Evolutionary conservation across 2,329 filamentous ascomycete species (phyloP).

Genomic region (Cladosporium colombiae): DNA sequence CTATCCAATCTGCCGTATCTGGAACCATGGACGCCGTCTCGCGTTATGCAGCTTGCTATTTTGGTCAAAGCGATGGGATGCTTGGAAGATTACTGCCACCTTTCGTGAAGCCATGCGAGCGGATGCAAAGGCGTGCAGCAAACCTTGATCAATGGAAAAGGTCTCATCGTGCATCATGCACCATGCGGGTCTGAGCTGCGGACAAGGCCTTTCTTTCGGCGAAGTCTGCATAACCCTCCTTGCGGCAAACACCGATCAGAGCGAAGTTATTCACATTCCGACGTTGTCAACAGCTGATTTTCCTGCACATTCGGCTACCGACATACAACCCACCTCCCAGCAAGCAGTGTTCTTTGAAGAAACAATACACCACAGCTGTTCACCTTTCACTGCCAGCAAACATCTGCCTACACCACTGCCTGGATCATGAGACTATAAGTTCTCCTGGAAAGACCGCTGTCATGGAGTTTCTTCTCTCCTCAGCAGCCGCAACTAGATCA

Average conservation of each 20-base stretch:
- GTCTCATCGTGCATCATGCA: no score
- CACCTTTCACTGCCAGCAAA: not conserved
- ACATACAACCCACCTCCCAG: not conserved
- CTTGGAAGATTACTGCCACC: no score
- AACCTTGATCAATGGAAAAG: not conserved
- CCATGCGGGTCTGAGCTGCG: no score
- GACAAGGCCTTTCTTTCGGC: no score
- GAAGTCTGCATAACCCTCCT: no score
- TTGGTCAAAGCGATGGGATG: no score
- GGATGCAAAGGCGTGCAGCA: not conserved
- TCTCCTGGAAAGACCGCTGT: not conserved
- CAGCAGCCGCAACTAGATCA: conserved; percentile 13
- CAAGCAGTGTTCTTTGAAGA: not conserved
- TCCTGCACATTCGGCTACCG: not conserved
- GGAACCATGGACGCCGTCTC: no score
- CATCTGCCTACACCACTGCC: not conserved
- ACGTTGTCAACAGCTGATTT: no score
- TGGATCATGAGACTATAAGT: not conserved
- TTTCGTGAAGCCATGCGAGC: no score
- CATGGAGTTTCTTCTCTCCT: conserved; percentile 3
- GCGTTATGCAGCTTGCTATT: no score
- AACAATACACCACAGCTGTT: not conserved
- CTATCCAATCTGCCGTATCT: no score
- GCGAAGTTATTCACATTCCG: not conserved
- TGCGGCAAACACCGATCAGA: not conserved